Percentiles rank a stretch among this genome's conserved stretches.
Evolutionary conservation across 2,329 filamentous ascomycete species (phyloP).

Genomic region (Incumbomyces lentus): DNA sequence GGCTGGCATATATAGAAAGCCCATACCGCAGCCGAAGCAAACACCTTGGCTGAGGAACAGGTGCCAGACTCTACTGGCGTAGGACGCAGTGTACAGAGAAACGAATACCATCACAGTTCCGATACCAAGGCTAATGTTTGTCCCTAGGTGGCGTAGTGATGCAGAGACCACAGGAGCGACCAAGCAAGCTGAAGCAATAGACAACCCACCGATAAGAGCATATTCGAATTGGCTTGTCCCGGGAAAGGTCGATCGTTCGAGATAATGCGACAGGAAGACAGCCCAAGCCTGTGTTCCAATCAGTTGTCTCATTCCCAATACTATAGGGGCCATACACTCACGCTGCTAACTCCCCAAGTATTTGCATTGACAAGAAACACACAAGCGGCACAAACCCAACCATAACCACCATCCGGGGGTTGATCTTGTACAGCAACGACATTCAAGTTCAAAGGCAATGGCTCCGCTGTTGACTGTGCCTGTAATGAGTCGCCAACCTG

Average conservation of each 20-base stretch:
- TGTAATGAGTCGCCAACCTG: neutral
- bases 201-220: conserved; percentile 24
- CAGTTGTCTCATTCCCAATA: neutral
- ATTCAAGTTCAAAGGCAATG: neutral
- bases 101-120: conserved; percentile 15
- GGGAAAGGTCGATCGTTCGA: conserved; percentile 24
- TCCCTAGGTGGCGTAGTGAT: conserved; percentile 14
- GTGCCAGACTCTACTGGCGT: conserved; percentile 48
- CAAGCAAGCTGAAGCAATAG: conserved; percentile 19
- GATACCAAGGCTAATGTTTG: conserved; percentile 14
- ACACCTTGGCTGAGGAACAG: conserved; percentile 51
- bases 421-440: conserved; percentile 1
- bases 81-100: conserved; percentile 30
- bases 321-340: conserved; percentile 8
- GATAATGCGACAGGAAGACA: conserved; percentile 34
- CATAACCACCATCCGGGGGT: conserved; percentile 26
- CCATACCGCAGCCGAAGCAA: conserved; percentile 54
- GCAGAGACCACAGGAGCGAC: conserved; percentile 20
- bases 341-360: conserved; percentile 24
- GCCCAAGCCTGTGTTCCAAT: conserved; percentile 25
- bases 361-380: conserved; percentile 24
- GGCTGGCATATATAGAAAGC: conserved; percentile 49
- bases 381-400: conserved; percentile 22
- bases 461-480: neutral
- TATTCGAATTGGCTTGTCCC: conserved; percentile 21